Conservation (phyloP, 805 yeast species). For the Pichia insulana region DNA sequence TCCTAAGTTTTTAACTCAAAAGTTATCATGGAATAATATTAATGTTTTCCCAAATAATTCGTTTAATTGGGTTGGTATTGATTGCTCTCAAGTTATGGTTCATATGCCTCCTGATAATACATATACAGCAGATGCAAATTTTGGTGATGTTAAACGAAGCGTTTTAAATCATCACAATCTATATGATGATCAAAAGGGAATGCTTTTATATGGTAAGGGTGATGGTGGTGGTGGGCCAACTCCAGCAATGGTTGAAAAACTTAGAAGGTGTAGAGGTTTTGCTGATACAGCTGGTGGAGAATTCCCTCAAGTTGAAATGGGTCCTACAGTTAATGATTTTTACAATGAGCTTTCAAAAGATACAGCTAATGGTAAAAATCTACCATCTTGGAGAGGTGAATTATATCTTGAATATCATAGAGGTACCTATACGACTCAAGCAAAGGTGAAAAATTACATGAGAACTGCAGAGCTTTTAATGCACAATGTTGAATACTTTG, state of each 20-base stretch:
- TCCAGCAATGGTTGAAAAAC: constrained; percentile 84
- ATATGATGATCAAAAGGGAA: constrained; percentile 70
- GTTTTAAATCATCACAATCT: constrained; percentile 75
- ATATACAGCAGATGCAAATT: constrained; percentile 86
- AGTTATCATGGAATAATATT: constrained; percentile 93
- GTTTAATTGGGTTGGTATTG: constrained; percentile 92
- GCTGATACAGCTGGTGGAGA: constrained; percentile 65
- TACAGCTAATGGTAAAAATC: constrained; percentile 54
- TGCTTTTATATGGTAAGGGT: constrained; percentile 84
- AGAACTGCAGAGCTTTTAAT: constrained; percentile 65
- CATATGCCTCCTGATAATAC: constrained; percentile 99
- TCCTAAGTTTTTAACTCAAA: constrained; percentile 81
- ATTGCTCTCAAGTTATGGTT: constrained; percentile 85
- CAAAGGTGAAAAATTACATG: constrained; percentile 73
- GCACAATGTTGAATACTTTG: constrained; percentile 79
- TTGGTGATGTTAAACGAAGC: constrained; percentile 85
- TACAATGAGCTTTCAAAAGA: constrained; percentile 54
- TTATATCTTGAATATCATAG: constrained; percentile 91
- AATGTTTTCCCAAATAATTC: constrained; percentile 84
- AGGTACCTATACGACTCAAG: constrained; percentile 95
- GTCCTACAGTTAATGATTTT: constrained; percentile 72
- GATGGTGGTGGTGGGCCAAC: constrained; percentile 99
- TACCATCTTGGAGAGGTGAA: constrained; percentile 92
- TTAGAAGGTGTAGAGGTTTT: constrained; percentile 85
- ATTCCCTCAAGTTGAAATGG: constrained; percentile 75